Conservation (phyloP, 306 rosid genomes). For the Rosa lucieae region DNA sequence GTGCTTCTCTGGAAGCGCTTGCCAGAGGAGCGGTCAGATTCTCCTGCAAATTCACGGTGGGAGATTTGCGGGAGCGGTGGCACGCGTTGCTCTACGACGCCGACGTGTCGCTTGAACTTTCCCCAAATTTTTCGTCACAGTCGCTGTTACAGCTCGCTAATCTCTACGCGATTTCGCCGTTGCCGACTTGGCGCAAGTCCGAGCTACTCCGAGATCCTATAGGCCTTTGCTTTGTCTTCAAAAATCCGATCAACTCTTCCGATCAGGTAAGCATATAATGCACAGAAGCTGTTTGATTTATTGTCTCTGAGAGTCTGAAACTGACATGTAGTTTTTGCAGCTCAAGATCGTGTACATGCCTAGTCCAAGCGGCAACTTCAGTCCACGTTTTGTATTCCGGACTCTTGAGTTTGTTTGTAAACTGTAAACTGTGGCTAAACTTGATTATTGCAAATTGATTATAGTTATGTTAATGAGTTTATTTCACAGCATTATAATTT, state of each 20-base stretch:
- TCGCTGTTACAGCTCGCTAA: conserved; percentile 73
- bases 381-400: too few species aligned
- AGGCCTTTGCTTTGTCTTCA: conserved; percentile 61
- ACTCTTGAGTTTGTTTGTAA: too few species aligned
- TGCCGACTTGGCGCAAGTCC: conserved; percentile 32
- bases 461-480: too few species aligned
- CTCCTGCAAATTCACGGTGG: conserved; percentile 54
- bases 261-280: conserved; percentile 42
- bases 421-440: too few species aligned
- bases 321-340: too few species aligned
- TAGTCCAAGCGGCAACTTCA: too few species aligned
- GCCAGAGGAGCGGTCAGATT: conserved; percentile 85
- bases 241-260: conserved; percentile 40
- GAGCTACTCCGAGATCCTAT: conserved; percentile 44
- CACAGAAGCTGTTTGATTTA: not conserved
- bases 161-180: conserved; percentile 55
- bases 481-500: too few species aligned
- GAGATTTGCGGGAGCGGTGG: conserved; percentile 72
- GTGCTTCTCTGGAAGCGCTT: conserved; percentile 85
- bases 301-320: too few species aligned
- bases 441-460: too few species aligned
- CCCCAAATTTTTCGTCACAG: conserved; percentile 31
- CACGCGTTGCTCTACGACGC: conserved; percentile 61
- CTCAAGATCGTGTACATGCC: too few species aligned
- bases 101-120: conserved; percentile 28